These are phyloP conservation scores for Tricholoma terreum DNA, from an alignment of 768 basidiomycete species.

Conservation along the genomic window DNA sequence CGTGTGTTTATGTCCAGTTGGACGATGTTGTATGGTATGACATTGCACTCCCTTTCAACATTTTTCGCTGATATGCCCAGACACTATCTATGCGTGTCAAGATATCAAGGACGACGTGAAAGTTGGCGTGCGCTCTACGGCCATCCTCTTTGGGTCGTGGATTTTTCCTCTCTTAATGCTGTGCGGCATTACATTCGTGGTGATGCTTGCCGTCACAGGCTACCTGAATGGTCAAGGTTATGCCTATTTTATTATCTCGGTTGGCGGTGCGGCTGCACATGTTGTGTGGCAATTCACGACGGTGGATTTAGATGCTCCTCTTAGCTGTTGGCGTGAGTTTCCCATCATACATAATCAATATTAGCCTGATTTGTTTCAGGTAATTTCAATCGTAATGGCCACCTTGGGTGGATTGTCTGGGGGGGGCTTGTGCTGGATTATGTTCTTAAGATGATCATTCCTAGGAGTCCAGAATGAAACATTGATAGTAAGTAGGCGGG, in stretches of 20 bases:
- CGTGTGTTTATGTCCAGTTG: conserved; percentile 27
- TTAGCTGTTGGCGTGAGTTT: conserved; percentile 46
- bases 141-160: conserved; percentile 63
- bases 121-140: conserved; percentile 74
- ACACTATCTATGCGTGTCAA: conserved; percentile 65
- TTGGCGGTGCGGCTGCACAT: conserved; percentile 43
- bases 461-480: background rate
- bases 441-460: conserved; percentile 8
- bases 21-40: conserved; percentile 47
- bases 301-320: conserved; percentile 39
- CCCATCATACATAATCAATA: background rate
- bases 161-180: conserved; percentile 53
- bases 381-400: conserved; percentile 47
- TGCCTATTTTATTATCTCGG: conserved; percentile 43
- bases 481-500: background rate
- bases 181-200: conserved; percentile 52
- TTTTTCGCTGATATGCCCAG: conserved; percentile 5
- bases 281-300: conserved; percentile 46
- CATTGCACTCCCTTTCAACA: background rate
- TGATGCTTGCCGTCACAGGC: conserved; percentile 51
- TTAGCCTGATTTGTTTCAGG: conserved; percentile 20
- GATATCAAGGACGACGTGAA: conserved; percentile 72
- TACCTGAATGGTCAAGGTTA: conserved; percentile 49
- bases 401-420: conserved; percentile 48
- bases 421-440: conserved; percentile 41